Conservation (phyloP, 192 early-diverging fungal genomes). For the Coemansia sp. region DNA sequence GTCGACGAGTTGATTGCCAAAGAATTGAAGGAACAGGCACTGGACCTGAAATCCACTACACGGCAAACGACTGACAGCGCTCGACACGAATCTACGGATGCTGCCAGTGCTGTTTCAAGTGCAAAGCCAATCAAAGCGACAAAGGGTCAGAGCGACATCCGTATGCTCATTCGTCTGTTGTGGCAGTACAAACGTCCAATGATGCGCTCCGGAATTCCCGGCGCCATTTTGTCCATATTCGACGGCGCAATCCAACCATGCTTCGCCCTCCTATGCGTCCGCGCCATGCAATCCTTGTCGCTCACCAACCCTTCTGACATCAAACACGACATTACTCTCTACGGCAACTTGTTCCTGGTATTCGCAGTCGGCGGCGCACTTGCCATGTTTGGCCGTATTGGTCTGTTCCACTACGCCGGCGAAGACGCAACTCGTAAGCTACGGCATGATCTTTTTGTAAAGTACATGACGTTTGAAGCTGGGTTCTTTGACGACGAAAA, state of each 20-base stretch:
- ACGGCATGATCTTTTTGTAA: slow-evolving; percentile 64
- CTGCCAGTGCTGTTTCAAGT: background rate
- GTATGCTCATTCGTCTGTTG: slow-evolving; percentile 17
- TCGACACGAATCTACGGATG: background rate
- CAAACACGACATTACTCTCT: slow-evolving; percentile 48
- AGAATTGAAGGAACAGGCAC: slow-evolving; percentile 42
- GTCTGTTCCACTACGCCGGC: slow-evolving; percentile 62
- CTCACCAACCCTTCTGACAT: slow-evolving; percentile 23
- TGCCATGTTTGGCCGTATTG: slow-evolving; percentile 53
- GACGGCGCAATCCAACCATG: slow-evolving; percentile 74
- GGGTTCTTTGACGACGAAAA: slow-evolving; percentile 79
- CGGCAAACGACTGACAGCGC: slow-evolving; percentile 13
- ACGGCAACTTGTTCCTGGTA: slow-evolving; percentile 59
- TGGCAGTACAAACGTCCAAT: slow-evolving; percentile 31
- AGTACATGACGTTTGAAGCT: slow-evolving; percentile 82
- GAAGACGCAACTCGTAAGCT: slow-evolving; percentile 67
- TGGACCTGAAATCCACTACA: slow-evolving; percentile 37
- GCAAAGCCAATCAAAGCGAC: background rate
- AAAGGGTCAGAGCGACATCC: background rate
- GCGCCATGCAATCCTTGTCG: slow-evolving; percentile 32
- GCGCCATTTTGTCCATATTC: slow-evolving; percentile 58
- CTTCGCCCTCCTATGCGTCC: slow-evolving; percentile 68
- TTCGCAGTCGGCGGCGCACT: slow-evolving; percentile 61
- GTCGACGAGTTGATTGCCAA: slow-evolving; percentile 39
- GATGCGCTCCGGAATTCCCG: slow-evolving; percentile 42